A percentile compares a stretch with the other conserved stretches of the same genome.
phyloP scores from a whole-genome alignment of 2,329 filamentous ascomycete genomes.

The Fusarium vanettenii region DNA sequence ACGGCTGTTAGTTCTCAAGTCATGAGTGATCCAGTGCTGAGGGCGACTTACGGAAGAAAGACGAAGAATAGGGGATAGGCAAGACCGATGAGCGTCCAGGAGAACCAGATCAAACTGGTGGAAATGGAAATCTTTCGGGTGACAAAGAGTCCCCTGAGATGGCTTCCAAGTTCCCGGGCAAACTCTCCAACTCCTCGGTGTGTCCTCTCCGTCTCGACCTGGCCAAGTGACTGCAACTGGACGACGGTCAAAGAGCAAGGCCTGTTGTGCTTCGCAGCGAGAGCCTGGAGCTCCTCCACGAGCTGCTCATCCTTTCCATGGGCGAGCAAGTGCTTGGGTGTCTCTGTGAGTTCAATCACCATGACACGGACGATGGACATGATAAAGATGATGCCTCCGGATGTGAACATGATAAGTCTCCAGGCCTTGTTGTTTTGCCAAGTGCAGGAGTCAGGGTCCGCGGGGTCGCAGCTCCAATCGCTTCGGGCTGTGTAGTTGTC shows the following conservation, averaged over 20 bases:
- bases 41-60: constrained; percentile 57
- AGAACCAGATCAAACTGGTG: constrained; percentile 71
- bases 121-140: constrained; percentile 67
- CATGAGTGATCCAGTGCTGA: not conserved
- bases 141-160: constrained; percentile 64
- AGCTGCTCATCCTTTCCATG: constrained; percentile 64
- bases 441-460: constrained; percentile 47
- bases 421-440: constrained; percentile 61
- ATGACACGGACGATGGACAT: constrained; percentile 66
- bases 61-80: constrained; percentile 78
- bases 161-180: constrained; percentile 51
- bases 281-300: constrained; percentile 53
- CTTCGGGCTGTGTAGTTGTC: not conserved
- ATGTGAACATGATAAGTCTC: constrained; percentile 61
- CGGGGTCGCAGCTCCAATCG: constrained; percentile 2
- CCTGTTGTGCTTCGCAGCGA: constrained; percentile 55
- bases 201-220: not conserved
- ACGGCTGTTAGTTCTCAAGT: not conserved
- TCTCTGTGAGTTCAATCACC: constrained; percentile 67
- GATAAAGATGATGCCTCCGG: constrained; percentile 58
- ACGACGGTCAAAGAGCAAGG: constrained; percentile 52
- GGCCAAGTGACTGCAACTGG: not conserved
- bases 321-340: constrained; percentile 69
- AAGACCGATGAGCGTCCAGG: constrained; percentile 73
- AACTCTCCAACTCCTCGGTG: not conserved